Evolutionary conservation across 495 filamentous ascomycete species (phyloP), one percentile per base, ranked within the genome.

Genomic region (Aspergillus indologenus): DNA sequence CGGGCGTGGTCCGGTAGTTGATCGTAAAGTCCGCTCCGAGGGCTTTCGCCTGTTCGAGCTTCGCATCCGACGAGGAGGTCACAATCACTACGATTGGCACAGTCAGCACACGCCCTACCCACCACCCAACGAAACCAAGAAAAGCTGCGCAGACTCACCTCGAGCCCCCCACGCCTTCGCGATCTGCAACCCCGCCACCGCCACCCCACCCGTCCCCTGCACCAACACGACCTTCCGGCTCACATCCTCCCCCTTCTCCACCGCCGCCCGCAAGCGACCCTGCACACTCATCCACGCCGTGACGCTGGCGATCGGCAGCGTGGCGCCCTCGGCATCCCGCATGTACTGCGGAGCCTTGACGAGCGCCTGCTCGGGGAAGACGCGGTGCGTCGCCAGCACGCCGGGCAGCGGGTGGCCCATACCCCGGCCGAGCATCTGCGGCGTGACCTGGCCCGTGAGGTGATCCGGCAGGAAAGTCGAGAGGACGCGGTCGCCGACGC

Each of bases 241-340:
- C 34, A 40, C 82, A 48, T 71, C 79, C 49, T 93, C 79, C 0
- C 86, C 89, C 63, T 79, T 79, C 0, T 77, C 78, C 21, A 91
- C 79, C 11, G 82, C 87, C 62, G 79, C 81, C 0, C 75, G 76
- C n/a, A 79, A 59, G 2, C 80, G 77, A 11, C 75, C 59, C 50
- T 90, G 69, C 0, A 90, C 89, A 65, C 89, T 93, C 64, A 93
- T 94, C 90, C 90, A 95, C 0, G 85, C 85, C 8, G 90, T 94
- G 51, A 93, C 65, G 0, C 75, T 87, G 1, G 90, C 90, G 66
- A 90, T 92, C 0, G 81, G 73, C 11, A 93, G 75, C 0, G 87
- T 87, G 31, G 79, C 76, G 0, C 81, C 88, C 73, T 93, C 86
- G 24, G 82, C 68, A 49, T 80, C 82, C 45, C 76, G 78, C 53